Conservation (phyloP, 2,329 filamentous ascomycete genomes). For the Pseudogymnoascus sp. region DNA sequence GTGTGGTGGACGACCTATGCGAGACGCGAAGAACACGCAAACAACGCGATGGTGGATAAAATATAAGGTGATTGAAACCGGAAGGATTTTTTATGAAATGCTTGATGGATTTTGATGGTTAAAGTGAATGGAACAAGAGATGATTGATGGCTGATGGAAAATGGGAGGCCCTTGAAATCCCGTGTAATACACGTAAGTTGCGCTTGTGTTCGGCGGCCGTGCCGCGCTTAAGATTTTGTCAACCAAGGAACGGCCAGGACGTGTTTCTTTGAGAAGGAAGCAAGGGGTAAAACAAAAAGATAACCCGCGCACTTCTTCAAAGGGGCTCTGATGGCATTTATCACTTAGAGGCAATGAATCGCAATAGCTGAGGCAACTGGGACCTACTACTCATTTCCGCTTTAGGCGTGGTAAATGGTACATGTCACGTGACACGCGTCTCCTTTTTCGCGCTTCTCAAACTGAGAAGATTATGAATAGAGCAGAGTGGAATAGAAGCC, state of each 20-base stretch:
- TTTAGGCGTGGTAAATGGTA: background rate
- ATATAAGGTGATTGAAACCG: background rate
- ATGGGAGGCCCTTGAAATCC: background rate
- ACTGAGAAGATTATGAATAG: background rate
- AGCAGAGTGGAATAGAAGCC: background rate
- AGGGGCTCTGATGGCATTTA: background rate
- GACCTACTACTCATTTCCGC: background rate
- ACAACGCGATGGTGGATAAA: conserved; percentile 1
- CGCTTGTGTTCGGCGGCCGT: conserved; percentile 2
- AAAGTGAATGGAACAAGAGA: background rate
- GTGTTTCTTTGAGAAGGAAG: conserved; percentile 1
- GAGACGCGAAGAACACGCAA: background rate
- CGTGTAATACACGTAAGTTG: conserved; percentile 7
- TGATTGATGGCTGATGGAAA: conserved; percentile 5
- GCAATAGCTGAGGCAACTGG: background rate
- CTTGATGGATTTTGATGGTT: background rate
- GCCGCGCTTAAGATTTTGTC: conserved; percentile 6
- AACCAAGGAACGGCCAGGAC: background rate
- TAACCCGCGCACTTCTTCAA: background rate
- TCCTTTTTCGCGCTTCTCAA: background rate
- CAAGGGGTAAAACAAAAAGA: background rate
- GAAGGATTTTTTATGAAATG: background rate
- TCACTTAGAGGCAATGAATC: background rate
- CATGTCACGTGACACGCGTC: background rate
- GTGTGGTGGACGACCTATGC: background rate